phyloP scores from a whole-genome alignment of 176 grass and related monocot genomes.

The Metroxylon sagu region DNA sequence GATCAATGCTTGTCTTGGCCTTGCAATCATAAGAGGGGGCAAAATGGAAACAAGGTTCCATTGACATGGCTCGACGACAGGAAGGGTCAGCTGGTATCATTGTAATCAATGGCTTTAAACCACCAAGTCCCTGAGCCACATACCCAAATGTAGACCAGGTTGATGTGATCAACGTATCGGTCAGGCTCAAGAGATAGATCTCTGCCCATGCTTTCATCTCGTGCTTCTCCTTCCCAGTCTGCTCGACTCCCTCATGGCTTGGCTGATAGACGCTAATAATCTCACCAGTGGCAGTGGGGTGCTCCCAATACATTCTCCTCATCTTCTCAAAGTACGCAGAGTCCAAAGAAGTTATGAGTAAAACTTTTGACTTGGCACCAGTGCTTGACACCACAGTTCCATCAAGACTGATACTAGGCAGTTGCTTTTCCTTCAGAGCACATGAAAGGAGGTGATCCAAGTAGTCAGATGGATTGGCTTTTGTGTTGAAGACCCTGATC shows the following conservation, averaged over 20 bases:
- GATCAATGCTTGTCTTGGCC: no score
- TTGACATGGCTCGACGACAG: no score
- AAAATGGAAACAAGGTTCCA: no score
- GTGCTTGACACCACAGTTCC: neutral
- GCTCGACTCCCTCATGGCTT: slow-evolving; percentile 12
- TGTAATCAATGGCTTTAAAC: slow-evolving; percentile 12
- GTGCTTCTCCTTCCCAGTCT: slow-evolving; percentile 2
- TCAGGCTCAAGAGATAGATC: slow-evolving; percentile 18
- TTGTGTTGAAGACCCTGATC: no score
- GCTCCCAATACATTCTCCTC: slow-evolving; percentile 12
- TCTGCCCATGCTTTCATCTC: slow-evolving; percentile 8
- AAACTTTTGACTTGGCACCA: neutral
- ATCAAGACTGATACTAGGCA: slow-evolving; percentile 15
- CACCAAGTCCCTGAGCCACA: slow-evolving; percentile 10
- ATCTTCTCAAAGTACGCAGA: slow-evolving; percentile 11
- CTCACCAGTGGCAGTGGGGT: neutral
- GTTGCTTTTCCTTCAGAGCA: slow-evolving; percentile 29
- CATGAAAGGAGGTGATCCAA: slow-evolving; percentile 48
- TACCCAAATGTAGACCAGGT: slow-evolving; percentile 13
- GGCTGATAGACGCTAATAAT: slow-evolving; percentile 12
- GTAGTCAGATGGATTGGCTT: slow-evolving; percentile 46
- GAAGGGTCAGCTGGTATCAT: no score
- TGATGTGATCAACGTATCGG: slow-evolving; percentile 2
- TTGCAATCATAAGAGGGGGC: no score
- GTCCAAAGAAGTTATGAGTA: slow-evolving; percentile 1